Conservation (phyloP, 331 rosid genomes). For the Spiraea crenata region DNA sequence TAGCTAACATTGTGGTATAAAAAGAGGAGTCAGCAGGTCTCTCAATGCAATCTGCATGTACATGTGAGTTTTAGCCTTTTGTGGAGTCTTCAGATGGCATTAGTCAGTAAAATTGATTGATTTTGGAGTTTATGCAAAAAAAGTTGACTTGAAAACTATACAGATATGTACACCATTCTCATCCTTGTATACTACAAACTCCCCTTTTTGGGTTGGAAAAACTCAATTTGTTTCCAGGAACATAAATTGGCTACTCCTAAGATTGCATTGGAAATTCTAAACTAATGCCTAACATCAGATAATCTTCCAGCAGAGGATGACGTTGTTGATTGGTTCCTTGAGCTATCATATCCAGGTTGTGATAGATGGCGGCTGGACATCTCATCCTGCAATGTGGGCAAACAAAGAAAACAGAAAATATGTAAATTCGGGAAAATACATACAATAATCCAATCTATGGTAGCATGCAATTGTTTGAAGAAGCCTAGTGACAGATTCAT, state of each 20-base stretch:
- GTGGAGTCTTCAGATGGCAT: no score
- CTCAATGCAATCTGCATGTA: no score
- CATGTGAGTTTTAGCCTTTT: no score
- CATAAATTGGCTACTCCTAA: not conserved
- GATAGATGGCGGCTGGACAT: not conserved
- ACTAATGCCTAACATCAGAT: not conserved
- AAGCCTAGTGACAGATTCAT: not conserved
- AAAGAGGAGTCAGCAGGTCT: no score
- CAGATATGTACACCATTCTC: no score
- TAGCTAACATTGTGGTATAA: no score
- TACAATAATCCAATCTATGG: not conserved
- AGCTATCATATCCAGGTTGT: not conserved
- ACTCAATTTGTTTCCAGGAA: not conserved
- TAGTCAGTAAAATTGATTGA: no score
- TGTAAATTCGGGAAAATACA: not conserved
- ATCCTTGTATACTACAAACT: no score
- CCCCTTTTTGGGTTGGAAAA: no score
- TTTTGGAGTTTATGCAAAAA: no score
- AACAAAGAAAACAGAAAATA: not conserved
- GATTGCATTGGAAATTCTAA: not conserved
- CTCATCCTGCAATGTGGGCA: not conserved
- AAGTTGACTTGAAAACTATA: no score
- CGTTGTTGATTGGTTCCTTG: conserved; percentile 11
- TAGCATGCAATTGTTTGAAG: no score
- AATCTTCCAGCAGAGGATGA: not conserved